phyloP scores from a whole-genome alignment of 2,329 filamentous ascomycete species.

The Rhynchosporium graminicola region DNA sequence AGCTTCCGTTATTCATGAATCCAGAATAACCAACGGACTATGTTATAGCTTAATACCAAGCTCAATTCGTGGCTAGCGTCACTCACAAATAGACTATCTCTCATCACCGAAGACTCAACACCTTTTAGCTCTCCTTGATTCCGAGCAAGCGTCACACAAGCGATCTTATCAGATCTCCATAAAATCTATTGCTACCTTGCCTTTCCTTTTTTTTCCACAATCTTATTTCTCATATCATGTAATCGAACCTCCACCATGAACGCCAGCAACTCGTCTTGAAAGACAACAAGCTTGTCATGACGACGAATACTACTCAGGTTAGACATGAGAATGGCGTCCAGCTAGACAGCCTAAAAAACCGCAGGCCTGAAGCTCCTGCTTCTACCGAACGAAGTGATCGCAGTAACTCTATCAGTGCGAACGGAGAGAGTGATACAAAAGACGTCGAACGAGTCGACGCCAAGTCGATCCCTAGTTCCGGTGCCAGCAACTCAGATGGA shows the following conservation, averaged over 20 bases:
- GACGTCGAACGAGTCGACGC: slow-evolving; percentile 6
- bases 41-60: too few species aligned
- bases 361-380: background rate
- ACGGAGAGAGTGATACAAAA: slow-evolving; percentile 1
- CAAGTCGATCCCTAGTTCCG: slow-evolving; percentile 3
- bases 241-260: too few species aligned
- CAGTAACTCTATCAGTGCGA: background rate
- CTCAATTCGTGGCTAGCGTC: too few species aligned
- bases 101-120: too few species aligned
- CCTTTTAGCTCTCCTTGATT: too few species aligned
- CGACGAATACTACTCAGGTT: background rate
- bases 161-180: background rate
- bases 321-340: background rate
- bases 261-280: too few species aligned
- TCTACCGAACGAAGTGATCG: background rate
- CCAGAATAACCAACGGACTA: too few species aligned
- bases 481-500: slow-evolving; percentile 1
- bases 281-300: background rate
- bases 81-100: too few species aligned
- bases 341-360: background rate
- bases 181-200: background rate
- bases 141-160: too few species aligned
- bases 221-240: too few species aligned
- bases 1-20: too few species aligned
- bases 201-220: too few species aligned